Conservation (phyloP, 805 yeast genomes). For the Kodamaea restingae region DNA sequence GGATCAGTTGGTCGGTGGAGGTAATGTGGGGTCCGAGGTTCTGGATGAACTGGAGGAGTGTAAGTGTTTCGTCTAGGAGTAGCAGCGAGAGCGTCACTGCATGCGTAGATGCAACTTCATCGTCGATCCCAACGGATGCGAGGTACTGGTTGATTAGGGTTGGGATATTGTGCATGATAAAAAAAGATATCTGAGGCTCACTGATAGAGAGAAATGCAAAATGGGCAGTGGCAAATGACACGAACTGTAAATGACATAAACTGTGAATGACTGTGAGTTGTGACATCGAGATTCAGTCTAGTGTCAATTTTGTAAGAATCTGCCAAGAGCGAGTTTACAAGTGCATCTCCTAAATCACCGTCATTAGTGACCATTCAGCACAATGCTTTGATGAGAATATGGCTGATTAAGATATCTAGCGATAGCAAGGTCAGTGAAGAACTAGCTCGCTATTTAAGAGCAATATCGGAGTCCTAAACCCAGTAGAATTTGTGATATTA, state of each 20-base stretch:
- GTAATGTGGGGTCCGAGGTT: slow-evolving; percentile 60
- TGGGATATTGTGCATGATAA: slow-evolving; percentile 5
- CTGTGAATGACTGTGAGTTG: too few species aligned
- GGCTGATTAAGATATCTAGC: too few species aligned
- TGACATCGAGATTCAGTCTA: too few species aligned
- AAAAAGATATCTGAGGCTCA: background rate
- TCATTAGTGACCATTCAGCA: too few species aligned
- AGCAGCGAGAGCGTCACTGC: slow-evolving; percentile 21
- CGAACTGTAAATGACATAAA: background rate
- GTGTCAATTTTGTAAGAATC: too few species aligned
- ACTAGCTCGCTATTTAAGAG: too few species aligned
- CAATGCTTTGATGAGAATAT: too few species aligned
- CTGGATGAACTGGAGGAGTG: slow-evolving; percentile 52
- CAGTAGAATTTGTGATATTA: too few species aligned
- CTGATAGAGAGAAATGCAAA: background rate
- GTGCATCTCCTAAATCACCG: too few species aligned
- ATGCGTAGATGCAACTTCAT: slow-evolving; percentile 15
- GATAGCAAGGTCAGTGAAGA: too few species aligned
- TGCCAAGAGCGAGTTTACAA: too few species aligned
- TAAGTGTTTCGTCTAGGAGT: slow-evolving; percentile 19
- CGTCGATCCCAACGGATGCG: slow-evolving; percentile 27
- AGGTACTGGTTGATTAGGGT: slow-evolving; percentile 36
- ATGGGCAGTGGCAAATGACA: background rate
- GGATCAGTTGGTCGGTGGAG: slow-evolving; percentile 49
- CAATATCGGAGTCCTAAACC: too few species aligned